Percentiles rank a stretch among this genome's conserved stretches.
Evolutionary conservation across 108 stramenopile genomes (phyloP).

Genomic region (Parietichytrium sp.): DNA sequence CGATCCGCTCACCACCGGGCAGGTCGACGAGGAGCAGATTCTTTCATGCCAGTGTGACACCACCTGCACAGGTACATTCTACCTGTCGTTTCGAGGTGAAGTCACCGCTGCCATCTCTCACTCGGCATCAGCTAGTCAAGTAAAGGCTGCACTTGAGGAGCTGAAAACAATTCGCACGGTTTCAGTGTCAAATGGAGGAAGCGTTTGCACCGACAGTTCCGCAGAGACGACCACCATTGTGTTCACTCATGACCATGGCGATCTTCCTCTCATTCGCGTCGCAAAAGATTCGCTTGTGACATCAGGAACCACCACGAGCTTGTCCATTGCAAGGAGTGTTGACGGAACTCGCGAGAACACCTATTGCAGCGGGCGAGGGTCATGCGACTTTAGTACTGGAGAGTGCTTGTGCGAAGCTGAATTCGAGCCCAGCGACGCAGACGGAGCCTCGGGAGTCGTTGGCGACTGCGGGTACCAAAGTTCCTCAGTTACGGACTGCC

Average conservation of each 20-base stretch:
- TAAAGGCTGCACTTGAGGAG: background rate
- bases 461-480: slow-evolving; percentile 17
- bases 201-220: background rate
- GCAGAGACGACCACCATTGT: background rate
- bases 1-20: slow-evolving; percentile 57
- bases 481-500: background rate
- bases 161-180: background rate
- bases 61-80: slow-evolving; percentile 21
- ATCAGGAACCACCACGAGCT: background rate
- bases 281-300: background rate
- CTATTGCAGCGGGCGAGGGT: slow-evolving; percentile 17
- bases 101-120: background rate
- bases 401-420: background rate
- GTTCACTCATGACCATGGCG: slow-evolving; percentile 9
- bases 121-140: background rate
- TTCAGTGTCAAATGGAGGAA: background rate
- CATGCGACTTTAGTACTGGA: background rate
- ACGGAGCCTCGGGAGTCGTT: background rate
- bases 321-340: background rate
- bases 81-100: slow-evolving; percentile 22
- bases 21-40: slow-evolving; percentile 54
- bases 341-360: background rate
- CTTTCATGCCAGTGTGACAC: slow-evolving; percentile 48
- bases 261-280: background rate
- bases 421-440: background rate